Percentiles rank a stretch among this genome's conserved stretches.
Evolutionary conservation across 345 rosid genomes (phyloP).

Genomic region (Rhizophora mangle): DNA sequence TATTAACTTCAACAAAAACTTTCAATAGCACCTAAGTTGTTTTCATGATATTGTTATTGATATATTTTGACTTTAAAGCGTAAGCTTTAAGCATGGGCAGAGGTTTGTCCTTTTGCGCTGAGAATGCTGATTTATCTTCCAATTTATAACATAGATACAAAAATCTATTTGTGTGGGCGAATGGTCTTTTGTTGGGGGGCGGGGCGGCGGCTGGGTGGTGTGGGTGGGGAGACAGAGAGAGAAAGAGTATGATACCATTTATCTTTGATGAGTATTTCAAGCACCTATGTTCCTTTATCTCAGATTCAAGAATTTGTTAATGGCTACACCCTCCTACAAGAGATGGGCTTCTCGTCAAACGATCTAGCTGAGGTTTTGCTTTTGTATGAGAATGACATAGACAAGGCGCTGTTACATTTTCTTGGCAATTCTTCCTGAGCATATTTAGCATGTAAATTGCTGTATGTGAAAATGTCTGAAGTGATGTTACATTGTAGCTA

Average conservation of each 20-base stretch:
- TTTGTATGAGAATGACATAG: conserved; percentile 66
- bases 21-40: neutral
- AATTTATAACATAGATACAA: no score
- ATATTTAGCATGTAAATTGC: neutral
- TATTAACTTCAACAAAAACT: neutral
- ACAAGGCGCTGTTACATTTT: conserved; percentile 67
- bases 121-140: no score
- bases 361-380: conserved; percentile 59
- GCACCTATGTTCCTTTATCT: neutral
- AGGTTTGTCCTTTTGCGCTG: no score
- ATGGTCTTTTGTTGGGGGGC: no score
- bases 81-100: no score
- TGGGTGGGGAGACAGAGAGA: neutral
- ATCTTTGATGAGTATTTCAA: neutral
- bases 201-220: no score
- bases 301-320: conserved; percentile 71
- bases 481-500: neutral
- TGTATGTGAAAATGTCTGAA: neutral
- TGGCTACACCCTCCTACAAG: conserved; percentile 53
- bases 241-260: no score
- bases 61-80: no score
- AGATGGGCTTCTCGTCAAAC: conserved; percentile 81
- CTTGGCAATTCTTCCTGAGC: conserved; percentile 12
- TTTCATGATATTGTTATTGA: no score
- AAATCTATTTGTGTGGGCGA: no score